A percentile compares a stretch with the other conserved stretches of the same genome.
phyloP scores from a whole-genome alignment of 2,329 filamentous ascomycete genomes.

The Metarhizium rileyi region DNA sequence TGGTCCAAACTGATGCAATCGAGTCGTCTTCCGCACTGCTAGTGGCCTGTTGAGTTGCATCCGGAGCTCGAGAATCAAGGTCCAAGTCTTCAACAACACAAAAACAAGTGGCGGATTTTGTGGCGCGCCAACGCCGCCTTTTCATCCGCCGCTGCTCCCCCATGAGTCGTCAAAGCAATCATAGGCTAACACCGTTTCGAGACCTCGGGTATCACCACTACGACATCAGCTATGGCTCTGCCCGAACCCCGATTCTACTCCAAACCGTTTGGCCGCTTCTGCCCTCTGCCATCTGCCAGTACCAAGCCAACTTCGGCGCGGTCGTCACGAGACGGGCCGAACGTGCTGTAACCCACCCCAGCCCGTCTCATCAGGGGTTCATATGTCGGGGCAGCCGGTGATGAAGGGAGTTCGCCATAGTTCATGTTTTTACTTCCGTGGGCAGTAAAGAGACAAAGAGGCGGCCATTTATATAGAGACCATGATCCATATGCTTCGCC shows the following conservation, averaged over 20 bases:
- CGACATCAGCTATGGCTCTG: too few species aligned
- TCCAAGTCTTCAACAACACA: not conserved
- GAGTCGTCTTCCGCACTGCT: not conserved
- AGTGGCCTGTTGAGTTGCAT: not conserved
- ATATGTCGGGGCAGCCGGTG: not conserved
- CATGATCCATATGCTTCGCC: not conserved
- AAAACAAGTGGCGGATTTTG: not conserved
- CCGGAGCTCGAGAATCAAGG: not conserved
- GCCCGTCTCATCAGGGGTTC: not conserved
- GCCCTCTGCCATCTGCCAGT: not conserved
- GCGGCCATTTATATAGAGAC: not conserved
- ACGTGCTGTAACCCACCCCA: not conserved
- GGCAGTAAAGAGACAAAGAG: not conserved
- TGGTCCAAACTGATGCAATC: too few species aligned
- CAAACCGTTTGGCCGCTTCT: not conserved
- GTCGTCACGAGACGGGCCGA: not conserved
- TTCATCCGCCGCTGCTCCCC: not conserved
- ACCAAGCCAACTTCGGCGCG: not conserved
- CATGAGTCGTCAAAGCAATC: not conserved
- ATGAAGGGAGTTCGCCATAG: not conserved
- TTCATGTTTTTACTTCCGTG: not conserved
- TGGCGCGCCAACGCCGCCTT: not conserved
- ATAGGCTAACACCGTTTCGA: too few species aligned
- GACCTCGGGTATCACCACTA: too few species aligned
- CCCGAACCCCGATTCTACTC: too few species aligned